Base-by-base conservation (phyloP, 768 basidiomycete species). In the Mycena venus region DNA sequence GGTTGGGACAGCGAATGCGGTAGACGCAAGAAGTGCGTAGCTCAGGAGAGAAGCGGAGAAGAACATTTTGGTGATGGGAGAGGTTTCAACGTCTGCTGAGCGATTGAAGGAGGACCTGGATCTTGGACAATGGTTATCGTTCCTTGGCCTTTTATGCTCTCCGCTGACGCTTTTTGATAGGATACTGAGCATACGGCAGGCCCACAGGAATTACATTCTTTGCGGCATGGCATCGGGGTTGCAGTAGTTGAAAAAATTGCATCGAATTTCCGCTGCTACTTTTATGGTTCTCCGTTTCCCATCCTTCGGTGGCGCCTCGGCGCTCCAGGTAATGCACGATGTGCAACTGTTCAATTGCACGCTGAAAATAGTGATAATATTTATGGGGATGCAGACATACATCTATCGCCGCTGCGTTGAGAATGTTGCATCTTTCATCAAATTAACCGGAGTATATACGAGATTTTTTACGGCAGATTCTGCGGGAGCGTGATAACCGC, bases 301-400 rank as follows among this genome's bases (percentile, higher is more conserved):
- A 62, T 62, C 61, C 61, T 62, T 62, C 42, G 61, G 61, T 44
- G 61, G 42, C 29, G 61, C 42, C 9, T 62, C 61, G 42, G 61
- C 31, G 29, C 61, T 62, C 61, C 25, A 62, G 38, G 4, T 62
- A 31, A 23, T 15, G 59, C 59, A 34, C 32, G 32, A 59, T 34
- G 31, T 25, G 32, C 32, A 34, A 7, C 32, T 59, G 8, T 36
- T 59, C 56, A 59, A 23, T 59, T 59, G 56, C 31, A 56, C 12
- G 55, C 11, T 56, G 14, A 34, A 56, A 56, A 31, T 4, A 27
- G 31, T 56, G 29, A 56, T 56, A 56, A 31, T 58, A n/a, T n/a
- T n/a, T 21, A 32, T 58, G 55, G 19, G 55, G 38, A 60, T 47
- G 61, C 61, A 62, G 42, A 63, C 27, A 42, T 42, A 42, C 59